phyloP scores from a whole-genome alignment of 257 asterid species.

The Przewalskia tangutica region DNA sequence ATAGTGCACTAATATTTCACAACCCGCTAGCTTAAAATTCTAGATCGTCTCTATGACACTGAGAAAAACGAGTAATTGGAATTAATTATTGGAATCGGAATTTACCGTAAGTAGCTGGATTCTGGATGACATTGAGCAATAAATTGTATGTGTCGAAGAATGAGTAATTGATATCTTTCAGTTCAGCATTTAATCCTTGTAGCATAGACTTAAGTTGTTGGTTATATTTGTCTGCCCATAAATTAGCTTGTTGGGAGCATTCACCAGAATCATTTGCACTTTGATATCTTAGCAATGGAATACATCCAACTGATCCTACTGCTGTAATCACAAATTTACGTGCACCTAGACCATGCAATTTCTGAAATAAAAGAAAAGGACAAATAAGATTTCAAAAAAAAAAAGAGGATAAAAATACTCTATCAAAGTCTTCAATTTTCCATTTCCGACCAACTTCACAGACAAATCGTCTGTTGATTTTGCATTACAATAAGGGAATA shows the following conservation, averaged over 20 bases:
- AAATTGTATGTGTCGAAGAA: slow-evolving; percentile 36
- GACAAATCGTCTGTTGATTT: background rate
- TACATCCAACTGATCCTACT: slow-evolving; percentile 49
- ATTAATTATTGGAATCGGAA: background rate
- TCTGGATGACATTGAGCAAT: slow-evolving; percentile 30
- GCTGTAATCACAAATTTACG: slow-evolving; percentile 42
- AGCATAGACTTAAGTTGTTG: slow-evolving; percentile 33
- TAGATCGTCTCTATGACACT: background rate
- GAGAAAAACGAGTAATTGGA: background rate
- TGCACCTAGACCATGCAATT: slow-evolving; percentile 48
- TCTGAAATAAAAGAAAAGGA: slow-evolving; percentile 10
- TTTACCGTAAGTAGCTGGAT: slow-evolving; percentile 50
- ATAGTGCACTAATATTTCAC: background rate
- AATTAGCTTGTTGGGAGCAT: slow-evolving; percentile 40
- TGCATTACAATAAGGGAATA: no score
- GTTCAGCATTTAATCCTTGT: slow-evolving; percentile 29
- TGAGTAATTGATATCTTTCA: slow-evolving; percentile 40
- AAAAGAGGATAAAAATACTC: no score
- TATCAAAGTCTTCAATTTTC: no score
- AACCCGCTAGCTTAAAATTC: no score
- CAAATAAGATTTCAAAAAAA: background rate
- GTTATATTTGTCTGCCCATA: slow-evolving; percentile 45
- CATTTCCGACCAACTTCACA: no score
- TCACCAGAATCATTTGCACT: slow-evolving; percentile 23
- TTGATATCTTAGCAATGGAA: slow-evolving; percentile 37